Percentiles rank a stretch among this genome's conserved stretches.
These are phyloP conservation scores for Nannochloropsis granulata DNA, from an alignment of 108 stramenopile species.

Conservation along the genomic window DNA sequence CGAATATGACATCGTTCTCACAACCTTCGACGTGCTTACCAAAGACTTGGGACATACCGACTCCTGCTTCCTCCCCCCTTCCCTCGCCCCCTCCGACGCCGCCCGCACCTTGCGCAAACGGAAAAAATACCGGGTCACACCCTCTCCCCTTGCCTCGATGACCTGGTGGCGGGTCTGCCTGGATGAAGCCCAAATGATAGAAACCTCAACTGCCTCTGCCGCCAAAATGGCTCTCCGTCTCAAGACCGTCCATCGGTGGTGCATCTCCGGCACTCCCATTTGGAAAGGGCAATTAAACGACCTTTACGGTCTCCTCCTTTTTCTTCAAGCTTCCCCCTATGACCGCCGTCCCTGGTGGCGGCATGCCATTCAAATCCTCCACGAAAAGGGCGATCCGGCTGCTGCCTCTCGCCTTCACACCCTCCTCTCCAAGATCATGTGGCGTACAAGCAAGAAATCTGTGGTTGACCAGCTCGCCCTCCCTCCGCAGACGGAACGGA, in stretches of 20 bases:
- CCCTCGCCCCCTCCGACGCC: neutral
- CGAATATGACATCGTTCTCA: conserved; percentile 11
- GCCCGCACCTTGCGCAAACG: neutral
- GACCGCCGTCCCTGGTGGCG: neutral
- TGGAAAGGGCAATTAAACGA: conserved; percentile 21
- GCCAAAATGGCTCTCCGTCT: conserved; percentile 17
- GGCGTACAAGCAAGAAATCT: conserved; percentile 13
- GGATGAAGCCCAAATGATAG: conserved; percentile 27
- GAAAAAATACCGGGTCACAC: neutral
- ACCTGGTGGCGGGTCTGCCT: conserved; percentile 18
- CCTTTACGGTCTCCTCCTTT: conserved; percentile 17
- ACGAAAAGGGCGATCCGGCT: neutral
- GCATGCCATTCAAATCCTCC: neutral
- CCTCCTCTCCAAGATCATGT: conserved; percentile 1
- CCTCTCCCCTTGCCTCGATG: neutral
- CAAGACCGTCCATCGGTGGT: neutral
- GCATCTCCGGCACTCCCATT: conserved; percentile 17
- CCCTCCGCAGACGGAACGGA: conserved; percentile 3
- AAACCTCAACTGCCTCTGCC: neutral
- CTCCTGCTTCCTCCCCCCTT: neutral
- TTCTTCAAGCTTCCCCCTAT: neutral
- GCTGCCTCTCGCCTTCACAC: neutral
- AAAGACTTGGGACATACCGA: neutral
- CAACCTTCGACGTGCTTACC: conserved; percentile 18
- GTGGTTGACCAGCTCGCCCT: conserved; percentile 11